Conservation (phyloP, 2,329 filamentous ascomycete genomes). For the Ophiostoma sp. region DNA sequence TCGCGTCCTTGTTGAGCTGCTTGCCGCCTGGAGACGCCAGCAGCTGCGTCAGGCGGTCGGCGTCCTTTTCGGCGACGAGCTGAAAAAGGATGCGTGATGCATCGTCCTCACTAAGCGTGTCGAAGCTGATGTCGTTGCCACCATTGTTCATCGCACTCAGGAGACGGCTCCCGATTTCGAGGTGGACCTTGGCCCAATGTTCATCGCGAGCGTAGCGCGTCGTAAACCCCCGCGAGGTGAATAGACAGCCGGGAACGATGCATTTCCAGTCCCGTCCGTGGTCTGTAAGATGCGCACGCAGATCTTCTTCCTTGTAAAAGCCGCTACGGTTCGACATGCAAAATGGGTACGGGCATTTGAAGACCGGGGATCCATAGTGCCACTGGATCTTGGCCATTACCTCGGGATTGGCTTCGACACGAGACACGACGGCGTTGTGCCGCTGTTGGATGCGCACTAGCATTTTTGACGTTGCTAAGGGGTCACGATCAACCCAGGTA, state of each 20-base stretch:
- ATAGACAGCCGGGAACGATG: background rate
- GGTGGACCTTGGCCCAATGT: background rate
- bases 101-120: background rate
- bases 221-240: background rate
- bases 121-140: background rate
- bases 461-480: background rate
- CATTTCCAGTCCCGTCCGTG: slow-evolving; percentile 3
- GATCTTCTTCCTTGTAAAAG: background rate
- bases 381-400: background rate
- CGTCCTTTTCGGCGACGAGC: background rate
- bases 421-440: background rate
- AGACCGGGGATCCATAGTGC: background rate
- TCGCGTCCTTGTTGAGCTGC: background rate
- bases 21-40: background rate
- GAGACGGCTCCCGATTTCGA: background rate
- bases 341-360: slow-evolving; percentile 10
- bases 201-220: background rate
- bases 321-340: background rate
- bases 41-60: background rate
- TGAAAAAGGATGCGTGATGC: slow-evolving; percentile 2
- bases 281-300: background rate
- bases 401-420: background rate
- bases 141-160: background rate
- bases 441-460: background rate
- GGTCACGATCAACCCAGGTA: slow-evolving; percentile 8